phyloP scores from a whole-genome alignment of 2,329 filamentous ascomycete species.

The Pseudogymnoascus sp. region DNA sequence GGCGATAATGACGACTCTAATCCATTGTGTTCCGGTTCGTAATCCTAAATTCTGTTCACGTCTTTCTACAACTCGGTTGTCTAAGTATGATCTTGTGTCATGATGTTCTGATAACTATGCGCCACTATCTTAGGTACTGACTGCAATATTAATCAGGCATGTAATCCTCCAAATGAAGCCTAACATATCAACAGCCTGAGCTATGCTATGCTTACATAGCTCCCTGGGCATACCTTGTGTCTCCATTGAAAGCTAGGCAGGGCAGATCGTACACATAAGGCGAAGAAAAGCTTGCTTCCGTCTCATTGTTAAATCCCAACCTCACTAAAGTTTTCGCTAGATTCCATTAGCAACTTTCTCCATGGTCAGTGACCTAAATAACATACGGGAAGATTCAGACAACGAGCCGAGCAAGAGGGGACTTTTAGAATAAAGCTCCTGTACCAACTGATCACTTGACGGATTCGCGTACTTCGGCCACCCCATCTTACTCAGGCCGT shows the following conservation, averaged over 20 bases:
- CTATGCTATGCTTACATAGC: slow-evolving; percentile 19
- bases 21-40: too few relatives aligned
- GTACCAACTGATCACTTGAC: neutral
- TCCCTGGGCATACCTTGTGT: slow-evolving; percentile 21
- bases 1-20: too few relatives aligned
- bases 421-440: neutral
- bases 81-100: neutral
- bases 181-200: neutral
- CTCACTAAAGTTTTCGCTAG: slow-evolving; percentile 22
- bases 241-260: slow-evolving; percentile 21
- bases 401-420: neutral
- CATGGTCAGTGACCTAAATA: too few relatives aligned
- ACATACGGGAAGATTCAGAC: neutral
- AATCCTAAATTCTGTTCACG: neutral
- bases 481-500: slow-evolving; percentile 20
- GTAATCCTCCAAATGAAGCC: neutral
- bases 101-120: neutral
- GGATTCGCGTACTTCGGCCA: slow-evolving; percentile 15
- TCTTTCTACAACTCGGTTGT: neutral
- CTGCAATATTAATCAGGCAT: neutral
- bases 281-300: slow-evolving; percentile 16
- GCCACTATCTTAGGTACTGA: neutral
- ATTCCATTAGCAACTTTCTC: neutral
- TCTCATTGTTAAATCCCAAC: slow-evolving; percentile 21
- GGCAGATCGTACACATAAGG: slow-evolving; percentile 18